Conservation (phyloP, 352 stramenopile genomes). For the Thalassiosira livingstoniorum region DNA sequence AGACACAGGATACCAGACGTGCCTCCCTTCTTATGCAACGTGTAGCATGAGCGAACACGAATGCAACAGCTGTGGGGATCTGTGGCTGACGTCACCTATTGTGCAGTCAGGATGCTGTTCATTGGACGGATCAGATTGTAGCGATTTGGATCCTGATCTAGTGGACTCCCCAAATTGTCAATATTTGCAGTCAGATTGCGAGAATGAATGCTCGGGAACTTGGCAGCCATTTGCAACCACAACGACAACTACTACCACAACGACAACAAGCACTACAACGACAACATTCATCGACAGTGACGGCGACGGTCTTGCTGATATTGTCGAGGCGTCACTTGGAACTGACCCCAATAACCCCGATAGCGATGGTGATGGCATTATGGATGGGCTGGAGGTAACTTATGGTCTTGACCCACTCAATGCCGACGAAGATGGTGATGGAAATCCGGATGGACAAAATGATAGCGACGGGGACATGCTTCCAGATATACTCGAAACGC, state of each 20-base stretch:
- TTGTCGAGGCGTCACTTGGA: background rate
- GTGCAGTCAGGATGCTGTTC: constrained; percentile 18
- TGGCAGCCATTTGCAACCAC: background rate
- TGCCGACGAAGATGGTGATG: no score
- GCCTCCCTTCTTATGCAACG: constrained; percentile 2
- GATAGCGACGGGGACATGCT: no score
- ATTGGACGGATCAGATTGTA: constrained; percentile 26
- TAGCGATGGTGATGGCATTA: background rate
- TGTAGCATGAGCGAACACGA: constrained; percentile 27
- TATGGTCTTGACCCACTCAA: background rate
- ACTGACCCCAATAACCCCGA: background rate
- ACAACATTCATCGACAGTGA: no score
- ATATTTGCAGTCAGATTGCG: constrained; percentile 37
- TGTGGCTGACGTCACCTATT: background rate
- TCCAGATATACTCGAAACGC: no score
- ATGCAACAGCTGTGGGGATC: constrained; percentile 16
- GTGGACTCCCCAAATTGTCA: constrained; percentile 33
- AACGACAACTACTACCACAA: background rate
- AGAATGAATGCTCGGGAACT: constrained; percentile 11
- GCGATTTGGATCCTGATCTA: constrained; percentile 3
- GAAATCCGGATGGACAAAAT: no score
- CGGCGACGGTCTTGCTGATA: background rate
- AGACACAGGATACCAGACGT: constrained; percentile 34
- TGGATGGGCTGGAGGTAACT: background rate
- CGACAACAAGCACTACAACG: background rate